Conservation (phyloP, 345 rosid species). For the Streptanthus diversifolius region DNA sequence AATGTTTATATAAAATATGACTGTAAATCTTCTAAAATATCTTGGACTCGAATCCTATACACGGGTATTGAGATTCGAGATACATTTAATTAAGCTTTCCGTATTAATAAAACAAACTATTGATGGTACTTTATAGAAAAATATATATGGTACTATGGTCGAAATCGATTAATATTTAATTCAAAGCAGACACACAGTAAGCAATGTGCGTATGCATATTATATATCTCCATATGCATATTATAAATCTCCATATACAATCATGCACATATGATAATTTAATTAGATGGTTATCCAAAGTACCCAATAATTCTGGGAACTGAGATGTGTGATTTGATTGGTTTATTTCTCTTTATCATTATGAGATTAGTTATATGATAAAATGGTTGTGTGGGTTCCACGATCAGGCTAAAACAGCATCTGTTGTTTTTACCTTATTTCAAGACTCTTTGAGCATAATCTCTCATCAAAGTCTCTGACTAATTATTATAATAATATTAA, state of each 20-base stretch:
- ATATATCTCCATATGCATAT: background rate
- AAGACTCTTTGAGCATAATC: too few relatives aligned
- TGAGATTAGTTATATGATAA: background rate
- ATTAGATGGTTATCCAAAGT: slow-evolving; percentile 30
- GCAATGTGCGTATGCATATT: background rate
- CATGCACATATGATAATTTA: slow-evolving; percentile 15
- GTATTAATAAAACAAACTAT: background rate
- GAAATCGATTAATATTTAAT: background rate
- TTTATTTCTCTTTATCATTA: background rate
- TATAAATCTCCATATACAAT: slow-evolving; percentile 11
- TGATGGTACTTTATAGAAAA: background rate
- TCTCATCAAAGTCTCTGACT: too few relatives aligned
- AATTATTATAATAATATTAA: too few relatives aligned
- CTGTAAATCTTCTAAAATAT: slow-evolving; percentile 18
- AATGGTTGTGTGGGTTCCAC: slow-evolving; percentile 21
- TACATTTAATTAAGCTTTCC: background rate
- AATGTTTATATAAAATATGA: slow-evolving; percentile 1
- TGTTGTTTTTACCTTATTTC: slow-evolving; percentile 32
- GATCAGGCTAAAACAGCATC: slow-evolving; percentile 31
- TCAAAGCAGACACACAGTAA: background rate
- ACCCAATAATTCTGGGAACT: slow-evolving; percentile 29
- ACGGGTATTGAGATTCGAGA: slow-evolving; percentile 23
- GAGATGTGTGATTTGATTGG: slow-evolving; percentile 23
- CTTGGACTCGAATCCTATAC: slow-evolving; percentile 26
- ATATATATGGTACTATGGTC: background rate